A percentile compares a stretch with the other conserved stretches of the same genome.
Conservation (phyloP, 2,329 filamentous ascomycete genomes). For the Nigrospora osmanthi region DNA sequence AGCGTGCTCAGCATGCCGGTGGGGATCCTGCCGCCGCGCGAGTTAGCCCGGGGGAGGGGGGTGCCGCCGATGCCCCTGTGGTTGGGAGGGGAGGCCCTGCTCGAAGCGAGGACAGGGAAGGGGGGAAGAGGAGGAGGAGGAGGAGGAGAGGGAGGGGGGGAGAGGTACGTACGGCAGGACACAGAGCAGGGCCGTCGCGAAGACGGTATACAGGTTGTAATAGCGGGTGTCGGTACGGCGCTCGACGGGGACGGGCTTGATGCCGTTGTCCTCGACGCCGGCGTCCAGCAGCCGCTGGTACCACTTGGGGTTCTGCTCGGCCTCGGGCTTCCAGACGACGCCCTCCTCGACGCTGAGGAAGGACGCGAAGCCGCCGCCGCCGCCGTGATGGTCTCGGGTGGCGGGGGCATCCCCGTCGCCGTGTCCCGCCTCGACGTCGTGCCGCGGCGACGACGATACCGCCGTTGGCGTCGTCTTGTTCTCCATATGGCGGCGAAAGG, state of each 20-base stretch:
- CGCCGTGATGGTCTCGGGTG: not conserved
- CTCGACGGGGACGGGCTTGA: slow-evolving; percentile 46
- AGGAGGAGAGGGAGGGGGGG: not conserved
- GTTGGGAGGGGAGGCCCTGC: no score
- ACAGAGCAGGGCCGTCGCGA: slow-evolving; percentile 50
- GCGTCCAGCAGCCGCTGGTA: slow-evolving; percentile 33
- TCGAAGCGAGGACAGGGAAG: not conserved
- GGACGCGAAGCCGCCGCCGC: slow-evolving; percentile 12
- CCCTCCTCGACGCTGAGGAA: slow-evolving; percentile 21
- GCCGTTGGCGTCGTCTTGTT: no score
- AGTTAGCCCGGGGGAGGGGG: no score
- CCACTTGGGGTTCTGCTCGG: slow-evolving; percentile 26
- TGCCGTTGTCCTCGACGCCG: slow-evolving; percentile 45
- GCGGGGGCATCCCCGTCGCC: no score
- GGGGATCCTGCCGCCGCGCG: slow-evolving; percentile 32
- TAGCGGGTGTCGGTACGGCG: slow-evolving; percentile 44
- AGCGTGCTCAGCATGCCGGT: slow-evolving; percentile 52
- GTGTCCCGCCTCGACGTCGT: slow-evolving; percentile 4
- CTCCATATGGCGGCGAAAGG: no score
- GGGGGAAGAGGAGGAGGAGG: not conserved
- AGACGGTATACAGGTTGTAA: slow-evolving; percentile 51
- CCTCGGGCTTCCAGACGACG: slow-evolving; percentile 20
- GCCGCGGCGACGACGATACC: no score
- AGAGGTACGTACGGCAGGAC: slow-evolving; percentile 42
- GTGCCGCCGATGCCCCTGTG: no score